Evolutionary conservation across 352 stramenopile species (phyloP).

Genomic region (Phytopythium aichiense): DNA sequence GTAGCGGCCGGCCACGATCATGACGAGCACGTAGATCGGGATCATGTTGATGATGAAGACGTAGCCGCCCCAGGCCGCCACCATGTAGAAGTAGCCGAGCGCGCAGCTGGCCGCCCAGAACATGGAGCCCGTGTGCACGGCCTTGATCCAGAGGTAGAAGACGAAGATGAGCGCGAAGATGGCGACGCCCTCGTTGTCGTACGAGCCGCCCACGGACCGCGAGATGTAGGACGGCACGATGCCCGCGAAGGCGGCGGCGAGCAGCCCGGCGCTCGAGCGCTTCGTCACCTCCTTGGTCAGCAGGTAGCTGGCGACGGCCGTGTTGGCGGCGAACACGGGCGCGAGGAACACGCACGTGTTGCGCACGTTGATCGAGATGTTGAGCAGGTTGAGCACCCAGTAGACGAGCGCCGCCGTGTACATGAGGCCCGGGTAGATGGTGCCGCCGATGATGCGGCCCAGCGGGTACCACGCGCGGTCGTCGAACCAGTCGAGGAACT

Average conservation of each 20-base stretch:
- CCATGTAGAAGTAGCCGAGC: constrained; percentile 98
- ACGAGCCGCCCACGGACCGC: constrained; percentile 95
- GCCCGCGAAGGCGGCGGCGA: constrained; percentile 93
- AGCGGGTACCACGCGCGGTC: constrained; percentile 93
- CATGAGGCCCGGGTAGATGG: constrained; percentile 93
- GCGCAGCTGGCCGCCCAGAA: constrained; percentile 73
- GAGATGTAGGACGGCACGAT: constrained; percentile 98
- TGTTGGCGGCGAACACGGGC: constrained; percentile 88
- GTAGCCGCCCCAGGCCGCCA: constrained; percentile 96
- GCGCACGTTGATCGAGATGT: constrained; percentile 91
- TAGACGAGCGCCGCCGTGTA: constrained; percentile 87
- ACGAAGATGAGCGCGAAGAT: constrained; percentile 97
- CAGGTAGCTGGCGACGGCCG: constrained; percentile 85
- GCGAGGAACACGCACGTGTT: constrained; percentile 92
- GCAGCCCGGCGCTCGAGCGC: constrained; percentile 82
- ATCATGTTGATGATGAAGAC: constrained; percentile 99
- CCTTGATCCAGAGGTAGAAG: constrained; percentile 97
- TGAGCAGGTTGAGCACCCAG: constrained; percentile 87
- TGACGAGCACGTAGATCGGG: constrained; percentile 92
- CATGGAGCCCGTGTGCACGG: constrained; percentile 90
- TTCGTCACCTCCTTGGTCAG: constrained; percentile 90
- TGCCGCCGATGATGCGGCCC: constrained; percentile 90
- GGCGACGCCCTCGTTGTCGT: constrained; percentile 98
- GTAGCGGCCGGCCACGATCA: constrained; percentile 93
- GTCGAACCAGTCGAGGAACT: constrained; percentile 99